Percentiles rank a stretch among this genome's conserved stretches.
phyloP scores from a whole-genome alignment of 164 flowering plant genomes.

The Stephania yunnanensis region DNA sequence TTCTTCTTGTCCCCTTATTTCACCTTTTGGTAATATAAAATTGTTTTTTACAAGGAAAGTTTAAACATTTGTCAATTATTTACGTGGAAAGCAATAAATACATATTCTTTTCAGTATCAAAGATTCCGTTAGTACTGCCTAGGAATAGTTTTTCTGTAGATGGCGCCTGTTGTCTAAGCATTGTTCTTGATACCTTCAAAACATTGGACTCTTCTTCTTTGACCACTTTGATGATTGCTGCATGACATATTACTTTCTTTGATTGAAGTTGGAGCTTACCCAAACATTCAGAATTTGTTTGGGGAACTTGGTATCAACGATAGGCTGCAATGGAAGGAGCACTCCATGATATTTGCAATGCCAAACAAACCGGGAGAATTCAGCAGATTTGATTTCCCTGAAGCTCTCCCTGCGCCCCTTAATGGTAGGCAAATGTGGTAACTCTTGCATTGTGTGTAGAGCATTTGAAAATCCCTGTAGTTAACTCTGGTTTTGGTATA shows the following conservation, averaged over 20 bases:
- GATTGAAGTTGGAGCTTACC: slow-evolving; percentile 92
- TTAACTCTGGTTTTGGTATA: slow-evolving; percentile 4
- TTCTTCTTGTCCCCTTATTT: too few species aligned
- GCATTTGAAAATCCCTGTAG: neutral
- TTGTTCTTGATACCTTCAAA: too few species aligned
- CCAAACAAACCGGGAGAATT: slow-evolving; percentile 95
- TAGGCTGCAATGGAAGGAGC: slow-evolving; percentile 98
- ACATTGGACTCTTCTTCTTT: neutral
- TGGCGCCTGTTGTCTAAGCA: too few species aligned
- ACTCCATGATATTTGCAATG: slow-evolving; percentile 98
- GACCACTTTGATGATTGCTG: neutral
- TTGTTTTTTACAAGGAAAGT: too few species aligned
- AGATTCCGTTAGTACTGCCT: too few species aligned
- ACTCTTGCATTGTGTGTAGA: neutral
- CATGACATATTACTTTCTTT: slow-evolving; percentile 3
- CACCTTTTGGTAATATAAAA: too few species aligned
- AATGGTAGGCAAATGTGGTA: slow-evolving; percentile 52
- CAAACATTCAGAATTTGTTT: slow-evolving; percentile 89
- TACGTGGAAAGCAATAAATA: too few species aligned
- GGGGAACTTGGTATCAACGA: slow-evolving; percentile 94
- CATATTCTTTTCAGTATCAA: too few species aligned
- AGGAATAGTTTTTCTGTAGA: too few species aligned
- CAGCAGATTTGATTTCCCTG: slow-evolving; percentile 96
- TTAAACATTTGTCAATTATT: too few species aligned
- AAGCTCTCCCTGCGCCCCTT: slow-evolving; percentile 78